Evolutionary conservation across 164 flowering plant species (phyloP), one percentile per base, ranked within the genome.

Genomic region (Stephania japonica): DNA sequence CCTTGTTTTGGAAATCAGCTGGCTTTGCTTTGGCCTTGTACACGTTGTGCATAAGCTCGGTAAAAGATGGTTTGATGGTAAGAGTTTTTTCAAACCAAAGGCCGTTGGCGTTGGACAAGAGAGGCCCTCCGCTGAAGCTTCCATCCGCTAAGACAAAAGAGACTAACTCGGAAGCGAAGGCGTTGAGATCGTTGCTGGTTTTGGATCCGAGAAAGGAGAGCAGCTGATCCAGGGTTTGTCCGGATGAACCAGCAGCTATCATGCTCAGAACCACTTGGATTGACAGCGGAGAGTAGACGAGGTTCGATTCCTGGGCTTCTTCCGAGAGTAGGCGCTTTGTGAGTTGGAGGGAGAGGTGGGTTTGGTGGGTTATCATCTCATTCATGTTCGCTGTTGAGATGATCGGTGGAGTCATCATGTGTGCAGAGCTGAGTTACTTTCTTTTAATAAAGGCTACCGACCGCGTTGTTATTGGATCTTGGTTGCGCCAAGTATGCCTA

Each of bases 1-100:
- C 94, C 88, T 88, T 84, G 70, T 72, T 80, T 71, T 81, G 84
- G 79, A 92, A 89, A 84, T 89, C 92, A 50, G 79, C 95, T 73
- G 75, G 81, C 71, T 70, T 70, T 3, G 84, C 70, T 18, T 80
- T 68, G n/a, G 95, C 91, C 69, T 82, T 85, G 75, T 87, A 90
- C 50, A 74, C 73, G 21, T 50, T 69, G 9, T 85, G 85, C 12
- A 87, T 87, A 13, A 85, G 75, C 72, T 84, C 74, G 65, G 84
- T 82, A 78, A 88, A 92, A 72, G 80, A 75, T 68, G 85, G 77
- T 74, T 84, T 89, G 62, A 90, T 68, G 73, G 85, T 64, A 53
- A 87, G 79, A 27, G 87, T 77, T 69, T 74, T 80, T 53, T 90
- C 90, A 25, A 88, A 66, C 97, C 97, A 92, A 41, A 87, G 83